A percentile compares a stretch with the other conserved stretches of the same genome.
These are phyloP conservation scores for Fagus crenata DNA, from an alignment of 306 rosid species.

Conservation along the genomic window DNA sequence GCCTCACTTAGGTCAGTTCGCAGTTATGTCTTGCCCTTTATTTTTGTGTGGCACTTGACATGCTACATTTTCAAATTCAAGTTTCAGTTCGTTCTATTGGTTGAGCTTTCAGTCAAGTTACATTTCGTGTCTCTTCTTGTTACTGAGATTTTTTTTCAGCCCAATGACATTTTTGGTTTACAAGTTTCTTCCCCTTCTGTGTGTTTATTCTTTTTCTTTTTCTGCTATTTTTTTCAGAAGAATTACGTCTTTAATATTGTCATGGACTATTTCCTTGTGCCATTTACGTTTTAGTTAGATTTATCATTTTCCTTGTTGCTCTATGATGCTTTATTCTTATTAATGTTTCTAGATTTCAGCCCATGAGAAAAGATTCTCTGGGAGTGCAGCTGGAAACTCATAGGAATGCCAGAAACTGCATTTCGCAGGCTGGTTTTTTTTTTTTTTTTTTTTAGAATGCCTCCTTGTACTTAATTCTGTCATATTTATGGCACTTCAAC, in stretches of 20 bases:
- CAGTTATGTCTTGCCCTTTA: constrained; percentile 69
- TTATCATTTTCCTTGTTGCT: constrained; percentile 16
- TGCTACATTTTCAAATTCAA: constrained; percentile 54
- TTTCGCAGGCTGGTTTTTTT: constrained; percentile 17
- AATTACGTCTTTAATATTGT: constrained; percentile 25
- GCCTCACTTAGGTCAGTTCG: constrained; percentile 88
- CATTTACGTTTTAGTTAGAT: constrained; percentile 14
- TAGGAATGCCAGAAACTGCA: constrained; percentile 30
- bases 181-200: constrained; percentile 9
- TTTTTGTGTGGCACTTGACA: constrained; percentile 55
- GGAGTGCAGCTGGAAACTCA: constrained; percentile 10
- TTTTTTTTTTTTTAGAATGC: not conserved
- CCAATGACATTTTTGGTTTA: constrained; percentile 11
- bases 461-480: constrained; percentile 1
- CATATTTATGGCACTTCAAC: constrained; percentile 14
- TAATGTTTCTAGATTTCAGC: constrained; percentile 31
- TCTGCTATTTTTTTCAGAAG: constrained; percentile 24
- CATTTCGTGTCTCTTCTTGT: constrained; percentile 37
- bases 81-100: constrained; percentile 43
- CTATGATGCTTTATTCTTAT: constrained; percentile 15
- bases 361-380: constrained; percentile 1
- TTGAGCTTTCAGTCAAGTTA: constrained; percentile 50
- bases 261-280: constrained; percentile 24
- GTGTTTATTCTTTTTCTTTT: constrained; percentile 17
- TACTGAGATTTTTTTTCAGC: constrained; percentile 26